Percentiles rank a stretch among this genome's conserved stretches.
phyloP scores from a whole-genome alignment of 164 flowering plant genomes.

The Berberis thunbergii region DNA sequence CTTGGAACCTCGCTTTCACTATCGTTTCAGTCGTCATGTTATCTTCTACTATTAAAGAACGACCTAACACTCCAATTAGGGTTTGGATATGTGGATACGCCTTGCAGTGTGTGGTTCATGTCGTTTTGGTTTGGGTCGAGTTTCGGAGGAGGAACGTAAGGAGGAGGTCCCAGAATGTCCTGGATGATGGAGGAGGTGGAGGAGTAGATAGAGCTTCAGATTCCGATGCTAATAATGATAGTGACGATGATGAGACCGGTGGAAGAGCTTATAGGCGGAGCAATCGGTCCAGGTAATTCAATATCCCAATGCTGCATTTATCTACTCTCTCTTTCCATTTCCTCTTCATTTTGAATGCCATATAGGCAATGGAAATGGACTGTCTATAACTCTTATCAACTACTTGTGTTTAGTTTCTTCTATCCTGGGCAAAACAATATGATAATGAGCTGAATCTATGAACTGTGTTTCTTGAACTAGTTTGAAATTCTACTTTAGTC shows the following conservation, averaged over 20 bases:
- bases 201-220: constrained; percentile 14
- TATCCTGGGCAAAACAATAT: too few relatives aligned
- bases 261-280: constrained; percentile 7
- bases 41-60: constrained; percentile 29
- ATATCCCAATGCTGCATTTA: too few relatives aligned
- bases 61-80: constrained; percentile 51
- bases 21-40: constrained; percentile 54
- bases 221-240: constrained; percentile 33
- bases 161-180: constrained; percentile 2
- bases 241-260: constrained; percentile 14
- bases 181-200: constrained; percentile 5
- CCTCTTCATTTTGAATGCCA: too few relatives aligned
- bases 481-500: too few relatives aligned
- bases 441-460: too few relatives aligned
- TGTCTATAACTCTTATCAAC: constrained; percentile 11
- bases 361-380: too few relatives aligned
- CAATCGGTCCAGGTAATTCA: constrained; percentile 34
- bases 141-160: constrained; percentile 45
- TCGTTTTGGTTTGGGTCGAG: constrained; percentile 74
- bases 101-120: constrained; percentile 68
- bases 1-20: constrained; percentile 77
- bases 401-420: too few relatives aligned
- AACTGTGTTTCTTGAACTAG: too few relatives aligned
- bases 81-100: constrained; percentile 72
- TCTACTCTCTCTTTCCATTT: too few relatives aligned